Evolutionary conservation across 768 basidiomycete species (phyloP).

Genomic region (Pulveroboletus sp.): DNA sequence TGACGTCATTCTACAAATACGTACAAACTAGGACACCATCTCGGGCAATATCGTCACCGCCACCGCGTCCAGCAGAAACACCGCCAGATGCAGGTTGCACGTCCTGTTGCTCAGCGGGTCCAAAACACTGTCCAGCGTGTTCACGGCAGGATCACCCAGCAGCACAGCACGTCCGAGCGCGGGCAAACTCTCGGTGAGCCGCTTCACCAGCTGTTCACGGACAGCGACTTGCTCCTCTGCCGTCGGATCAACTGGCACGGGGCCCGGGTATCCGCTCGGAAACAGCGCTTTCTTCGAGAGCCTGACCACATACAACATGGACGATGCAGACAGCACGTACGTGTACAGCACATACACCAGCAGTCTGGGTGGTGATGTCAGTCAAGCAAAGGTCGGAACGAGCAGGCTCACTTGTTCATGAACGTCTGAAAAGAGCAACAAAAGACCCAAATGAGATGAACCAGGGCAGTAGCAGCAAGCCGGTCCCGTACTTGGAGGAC

Average conservation of each 20-base stretch:
- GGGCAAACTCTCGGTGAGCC: constrained; percentile 42
- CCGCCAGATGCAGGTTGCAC: constrained; percentile 77
- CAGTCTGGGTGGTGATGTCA: constrained; percentile 42
- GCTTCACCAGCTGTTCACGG: constrained; percentile 37
- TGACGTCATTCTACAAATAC: constrained; percentile 29
- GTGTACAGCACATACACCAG: constrained; percentile 64
- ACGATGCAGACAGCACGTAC: constrained; percentile 47
- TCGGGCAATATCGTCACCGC: constrained; percentile 78
- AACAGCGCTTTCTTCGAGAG: constrained; percentile 70
- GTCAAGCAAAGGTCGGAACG: background rate
- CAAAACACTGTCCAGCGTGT: constrained; percentile 50
- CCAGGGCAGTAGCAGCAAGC: constrained; percentile 43
- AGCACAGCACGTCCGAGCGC: background rate
- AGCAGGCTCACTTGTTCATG: constrained; percentile 49
- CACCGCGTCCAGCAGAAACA: constrained; percentile 70
- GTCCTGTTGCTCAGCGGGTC: constrained; percentile 56
- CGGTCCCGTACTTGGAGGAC: constrained; percentile 48
- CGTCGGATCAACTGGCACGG: constrained; percentile 68
- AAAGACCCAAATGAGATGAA: constrained; percentile 46
- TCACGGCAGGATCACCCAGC: constrained; percentile 49
- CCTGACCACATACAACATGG: constrained; percentile 51
- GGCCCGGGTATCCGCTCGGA: constrained; percentile 84
- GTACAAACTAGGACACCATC: constrained; percentile 36
- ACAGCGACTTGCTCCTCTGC: constrained; percentile 68
- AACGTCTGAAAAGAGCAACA: constrained; percentile 48